phyloP scores from a whole-genome alignment of 768 basidiomycete species.

The Auriscalpium vulgare region DNA sequence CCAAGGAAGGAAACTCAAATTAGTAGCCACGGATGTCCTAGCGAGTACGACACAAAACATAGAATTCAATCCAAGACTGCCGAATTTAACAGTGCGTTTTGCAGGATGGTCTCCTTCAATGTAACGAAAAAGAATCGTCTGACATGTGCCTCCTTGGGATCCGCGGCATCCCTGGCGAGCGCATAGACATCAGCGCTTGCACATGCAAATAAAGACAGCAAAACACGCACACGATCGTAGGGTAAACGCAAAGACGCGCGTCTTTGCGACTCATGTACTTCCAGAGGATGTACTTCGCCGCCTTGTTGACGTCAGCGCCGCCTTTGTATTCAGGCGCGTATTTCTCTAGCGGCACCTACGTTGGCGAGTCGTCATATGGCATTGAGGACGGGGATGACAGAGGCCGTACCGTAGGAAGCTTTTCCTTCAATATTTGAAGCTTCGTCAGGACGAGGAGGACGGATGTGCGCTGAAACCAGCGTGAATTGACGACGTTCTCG shows the following conservation, averaged over 20 bases:
- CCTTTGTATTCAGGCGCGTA: slow-evolving; percentile 38
- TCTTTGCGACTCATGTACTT: slow-evolving; percentile 37
- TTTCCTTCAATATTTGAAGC: slow-evolving; percentile 42
- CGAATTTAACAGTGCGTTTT: neutral
- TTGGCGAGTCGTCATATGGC: neutral
- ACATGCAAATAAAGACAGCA: neutral
- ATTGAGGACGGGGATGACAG: too few species aligned
- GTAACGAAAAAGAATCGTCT: neutral
- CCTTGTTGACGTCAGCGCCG: slow-evolving; percentile 36
- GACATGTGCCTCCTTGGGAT: neutral
- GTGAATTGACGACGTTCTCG: slow-evolving; percentile 43
- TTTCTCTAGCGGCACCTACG: slow-evolving; percentile 19
- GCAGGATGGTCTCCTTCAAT: neutral
- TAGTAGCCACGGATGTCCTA: too few species aligned
- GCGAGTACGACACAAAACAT: too few species aligned
- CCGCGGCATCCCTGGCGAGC: neutral
- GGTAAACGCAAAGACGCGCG: slow-evolving; percentile 36
- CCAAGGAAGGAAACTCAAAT: too few species aligned
- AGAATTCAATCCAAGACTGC: too few species aligned
- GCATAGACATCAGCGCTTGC: neutral
- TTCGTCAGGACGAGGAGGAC: slow-evolving; percentile 37
- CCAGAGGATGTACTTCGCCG: slow-evolving; percentile 42
- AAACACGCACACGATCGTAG: slow-evolving; percentile 7
- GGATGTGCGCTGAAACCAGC: slow-evolving; percentile 34
- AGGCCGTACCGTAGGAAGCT: slow-evolving; percentile 31